A percentile compares a stretch with the other conserved stretches of the same genome.
These are phyloP conservation scores for Chamaecrista fasciculata DNA, from an alignment of 306 rosid species.

Conservation along the genomic window DNA sequence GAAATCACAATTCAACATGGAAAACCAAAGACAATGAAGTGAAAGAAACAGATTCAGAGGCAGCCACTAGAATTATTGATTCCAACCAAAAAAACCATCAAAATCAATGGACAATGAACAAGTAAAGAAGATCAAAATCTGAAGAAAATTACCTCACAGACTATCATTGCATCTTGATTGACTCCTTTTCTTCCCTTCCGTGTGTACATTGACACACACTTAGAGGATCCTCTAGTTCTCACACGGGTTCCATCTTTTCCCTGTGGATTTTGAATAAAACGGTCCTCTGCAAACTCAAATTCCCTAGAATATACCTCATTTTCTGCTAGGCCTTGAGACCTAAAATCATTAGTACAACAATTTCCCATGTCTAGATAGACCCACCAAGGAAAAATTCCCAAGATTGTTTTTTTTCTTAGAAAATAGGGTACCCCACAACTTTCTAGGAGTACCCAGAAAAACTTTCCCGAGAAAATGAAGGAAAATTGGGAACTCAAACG, in stretches of 20 bases:
- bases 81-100: not conserved
- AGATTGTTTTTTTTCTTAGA: too few relatives aligned
- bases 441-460: slow-evolving; percentile 25
- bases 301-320: slow-evolving; percentile 37
- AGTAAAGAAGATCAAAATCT: not conserved
- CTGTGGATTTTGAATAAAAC: slow-evolving; percentile 22
- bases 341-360: slow-evolving; percentile 48
- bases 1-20: not conserved
- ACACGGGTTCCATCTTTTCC: slow-evolving; percentile 47
- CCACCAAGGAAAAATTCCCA: not conserved
- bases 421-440: slow-evolving; percentile 10
- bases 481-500: not conserved
- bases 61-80: not conserved
- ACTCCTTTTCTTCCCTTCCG: slow-evolving; percentile 84
- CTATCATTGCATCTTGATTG: slow-evolving; percentile 88
- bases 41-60: not conserved
- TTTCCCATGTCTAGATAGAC: slow-evolving; percentile 50
- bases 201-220: slow-evolving; percentile 54
- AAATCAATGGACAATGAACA: not conserved
- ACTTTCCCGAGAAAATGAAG: slow-evolving; percentile 21
- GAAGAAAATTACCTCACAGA: slow-evolving; percentile 76
- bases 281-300: slow-evolving; percentile 29
- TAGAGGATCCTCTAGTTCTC: slow-evolving; percentile 54
- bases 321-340: slow-evolving; percentile 30
- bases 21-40: not conserved